phyloP scores from a whole-genome alignment of 371 early-diverging fungal genomes.

The Amoeboaphelidium protococcarum region DNA sequence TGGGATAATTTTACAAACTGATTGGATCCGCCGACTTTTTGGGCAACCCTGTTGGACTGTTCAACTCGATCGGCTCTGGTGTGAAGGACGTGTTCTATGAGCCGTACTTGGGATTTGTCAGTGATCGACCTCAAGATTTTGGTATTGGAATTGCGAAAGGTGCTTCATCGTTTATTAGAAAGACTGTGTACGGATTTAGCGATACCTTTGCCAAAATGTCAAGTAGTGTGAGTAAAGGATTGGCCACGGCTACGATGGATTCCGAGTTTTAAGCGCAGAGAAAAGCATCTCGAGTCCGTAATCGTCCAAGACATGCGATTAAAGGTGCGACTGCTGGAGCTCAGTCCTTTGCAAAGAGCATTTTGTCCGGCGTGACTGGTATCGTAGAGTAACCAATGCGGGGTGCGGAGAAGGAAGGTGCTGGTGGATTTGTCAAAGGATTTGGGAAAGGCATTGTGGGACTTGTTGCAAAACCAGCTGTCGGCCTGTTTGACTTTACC shows the following conservation, averaged over 20 bases:
- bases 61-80: constrained; percentile 77
- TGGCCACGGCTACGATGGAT: constrained; percentile 86
- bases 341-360: constrained; percentile 46
- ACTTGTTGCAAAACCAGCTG: constrained; percentile 69
- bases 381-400: constrained; percentile 63
- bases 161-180: constrained; percentile 60
- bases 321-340: constrained; percentile 75
- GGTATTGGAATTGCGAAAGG: constrained; percentile 86
- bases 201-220: constrained; percentile 86
- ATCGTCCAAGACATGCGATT: constrained; percentile 73
- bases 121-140: constrained; percentile 82
- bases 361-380: constrained; percentile 72
- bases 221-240: constrained; percentile 75
- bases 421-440: constrained; percentile 86
- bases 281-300: constrained; percentile 15
- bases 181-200: constrained; percentile 85
- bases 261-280: constrained; percentile 16
- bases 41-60: constrained; percentile 93
- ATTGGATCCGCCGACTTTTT: constrained; percentile 88
- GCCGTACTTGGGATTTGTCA: constrained; percentile 73
- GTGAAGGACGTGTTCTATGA: constrained; percentile 91
- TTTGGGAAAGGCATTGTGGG: constrained; percentile 86
- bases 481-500: constrained; percentile 75
- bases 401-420: constrained; percentile 68
- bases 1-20: constrained; percentile 67